phyloP scores from a whole-genome alignment of 2,329 filamentous ascomycete species.

The Stagonosporopsis chrysanthemi region DNA sequence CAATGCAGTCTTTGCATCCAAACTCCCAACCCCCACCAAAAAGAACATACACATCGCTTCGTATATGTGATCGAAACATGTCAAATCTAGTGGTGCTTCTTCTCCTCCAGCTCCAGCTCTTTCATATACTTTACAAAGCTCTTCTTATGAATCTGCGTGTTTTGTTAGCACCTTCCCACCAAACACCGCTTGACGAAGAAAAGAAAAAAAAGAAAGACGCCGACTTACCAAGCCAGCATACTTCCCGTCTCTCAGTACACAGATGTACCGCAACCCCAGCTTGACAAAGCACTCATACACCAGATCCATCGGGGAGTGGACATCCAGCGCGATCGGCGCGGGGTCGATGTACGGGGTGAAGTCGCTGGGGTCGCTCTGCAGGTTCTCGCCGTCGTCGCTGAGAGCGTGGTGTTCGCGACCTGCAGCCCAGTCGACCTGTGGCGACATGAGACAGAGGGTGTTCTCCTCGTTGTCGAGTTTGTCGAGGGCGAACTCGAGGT shows the following conservation, averaged over 20 bases:
- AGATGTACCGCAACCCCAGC: conserved; percentile 89
- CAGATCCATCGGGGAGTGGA: conserved; percentile 88
- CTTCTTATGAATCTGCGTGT: conserved; percentile 83
- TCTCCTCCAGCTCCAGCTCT: conserved; percentile 70
- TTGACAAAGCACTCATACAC: conserved; percentile 98
- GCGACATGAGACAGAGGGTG: conserved; percentile 82
- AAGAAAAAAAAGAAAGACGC: no score
- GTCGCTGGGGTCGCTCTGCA: conserved; percentile 71
- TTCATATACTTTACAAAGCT: conserved; percentile 94
- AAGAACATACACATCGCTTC: no score
- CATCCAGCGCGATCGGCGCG: conserved; percentile 86
- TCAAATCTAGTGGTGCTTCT: conserved; percentile 23
- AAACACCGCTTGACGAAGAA: no score
- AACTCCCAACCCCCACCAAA: no score
- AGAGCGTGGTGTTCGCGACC: conserved; percentile 63
- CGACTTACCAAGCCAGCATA: conserved; percentile 83
- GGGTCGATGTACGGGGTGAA: conserved; percentile 93
- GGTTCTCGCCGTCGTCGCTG: conserved; percentile 58
- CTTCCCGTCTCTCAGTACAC: conserved; percentile 81
- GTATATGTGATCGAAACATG: background rate
- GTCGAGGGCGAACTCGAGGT: conserved; percentile 92
- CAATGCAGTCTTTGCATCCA: background rate
- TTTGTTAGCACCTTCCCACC: background rate
- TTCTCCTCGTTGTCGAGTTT: conserved; percentile 77
- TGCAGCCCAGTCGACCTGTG: conserved; percentile 59